Percentiles rank a stretch among this genome's conserved stretches.
These are phyloP conservation scores for Phyllosticta citriasiana DNA, from an alignment of 2,329 filamentous ascomycete species.

Conservation along the genomic window DNA sequence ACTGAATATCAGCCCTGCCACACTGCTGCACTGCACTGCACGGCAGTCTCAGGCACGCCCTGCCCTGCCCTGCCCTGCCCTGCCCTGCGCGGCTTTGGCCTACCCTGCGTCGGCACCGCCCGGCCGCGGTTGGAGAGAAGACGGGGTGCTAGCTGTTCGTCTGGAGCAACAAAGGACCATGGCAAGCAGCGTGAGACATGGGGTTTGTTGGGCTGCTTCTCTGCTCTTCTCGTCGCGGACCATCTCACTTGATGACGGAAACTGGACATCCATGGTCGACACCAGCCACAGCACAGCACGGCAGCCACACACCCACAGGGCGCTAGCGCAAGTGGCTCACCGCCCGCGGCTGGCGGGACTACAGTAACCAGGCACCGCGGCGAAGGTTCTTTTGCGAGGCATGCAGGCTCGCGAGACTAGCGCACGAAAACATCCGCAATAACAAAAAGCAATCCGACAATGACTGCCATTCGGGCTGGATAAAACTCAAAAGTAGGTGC, in stretches of 20 bases:
- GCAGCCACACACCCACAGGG: too few relatives aligned
- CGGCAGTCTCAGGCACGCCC: neutral
- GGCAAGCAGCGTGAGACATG: neutral
- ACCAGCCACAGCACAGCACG: neutral
- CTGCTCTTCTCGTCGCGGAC: too few relatives aligned
- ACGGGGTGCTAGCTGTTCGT: neutral
- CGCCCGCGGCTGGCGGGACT: neutral
- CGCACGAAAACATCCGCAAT: too few relatives aligned
- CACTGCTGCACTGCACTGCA: neutral
- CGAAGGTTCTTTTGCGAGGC: too few relatives aligned
- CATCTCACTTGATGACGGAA: neutral
- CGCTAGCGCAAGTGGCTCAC: neutral
- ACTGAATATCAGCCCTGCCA: neutral
- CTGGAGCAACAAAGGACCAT: neutral
- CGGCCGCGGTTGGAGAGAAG: neutral
- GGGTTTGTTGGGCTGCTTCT: neutral
- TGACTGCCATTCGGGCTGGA: too few relatives aligned
- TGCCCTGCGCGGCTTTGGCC: neutral
- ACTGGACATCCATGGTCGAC: neutral
- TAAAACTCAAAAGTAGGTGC: too few relatives aligned
- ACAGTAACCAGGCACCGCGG: too few relatives aligned
- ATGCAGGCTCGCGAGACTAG: too few relatives aligned
- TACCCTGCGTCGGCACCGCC: neutral
- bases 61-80: neutral
- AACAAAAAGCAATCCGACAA: too few relatives aligned